Conservation (phyloP, 73 alveolate species). For the Durusdinium trenchii region DNA sequence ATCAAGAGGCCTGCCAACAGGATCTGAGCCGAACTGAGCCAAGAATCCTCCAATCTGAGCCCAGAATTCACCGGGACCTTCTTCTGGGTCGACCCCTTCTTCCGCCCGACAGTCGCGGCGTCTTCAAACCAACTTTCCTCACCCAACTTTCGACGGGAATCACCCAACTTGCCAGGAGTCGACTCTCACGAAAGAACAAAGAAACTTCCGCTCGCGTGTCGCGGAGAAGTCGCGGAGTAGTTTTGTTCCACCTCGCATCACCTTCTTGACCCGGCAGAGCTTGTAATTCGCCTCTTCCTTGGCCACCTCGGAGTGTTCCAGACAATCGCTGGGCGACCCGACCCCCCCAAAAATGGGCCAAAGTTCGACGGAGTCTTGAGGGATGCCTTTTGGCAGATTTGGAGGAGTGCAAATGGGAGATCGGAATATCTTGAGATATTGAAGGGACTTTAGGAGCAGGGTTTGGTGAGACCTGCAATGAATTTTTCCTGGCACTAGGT, state of each 20-base stretch:
- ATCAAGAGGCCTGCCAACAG: too few species aligned
- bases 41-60: too few species aligned
- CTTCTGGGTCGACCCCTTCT: too few species aligned
- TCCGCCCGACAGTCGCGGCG: too few species aligned
- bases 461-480: neutral
- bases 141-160: too few species aligned
- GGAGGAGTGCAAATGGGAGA: neutral
- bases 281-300: constrained; percentile 98
- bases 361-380: neutral
- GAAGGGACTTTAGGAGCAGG: neutral
- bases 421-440: neutral
- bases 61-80: too few species aligned
- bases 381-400: neutral
- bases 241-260: constrained; percentile 56
- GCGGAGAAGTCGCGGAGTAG: too few species aligned
- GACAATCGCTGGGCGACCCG: neutral
- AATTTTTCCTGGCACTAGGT: neutral
- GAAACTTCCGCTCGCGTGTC: too few species aligned
- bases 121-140: too few species aligned
- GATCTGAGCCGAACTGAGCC: too few species aligned
- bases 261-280: constrained; percentile 99
- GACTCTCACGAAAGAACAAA: too few species aligned
- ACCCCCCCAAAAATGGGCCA: neutral
- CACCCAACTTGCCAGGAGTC: too few species aligned
- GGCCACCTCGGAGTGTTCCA: constrained; percentile 96